phyloP scores from a whole-genome alignment of 2,329 filamentous ascomycete genomes.

The Phyllosticta capitalensis region DNA sequence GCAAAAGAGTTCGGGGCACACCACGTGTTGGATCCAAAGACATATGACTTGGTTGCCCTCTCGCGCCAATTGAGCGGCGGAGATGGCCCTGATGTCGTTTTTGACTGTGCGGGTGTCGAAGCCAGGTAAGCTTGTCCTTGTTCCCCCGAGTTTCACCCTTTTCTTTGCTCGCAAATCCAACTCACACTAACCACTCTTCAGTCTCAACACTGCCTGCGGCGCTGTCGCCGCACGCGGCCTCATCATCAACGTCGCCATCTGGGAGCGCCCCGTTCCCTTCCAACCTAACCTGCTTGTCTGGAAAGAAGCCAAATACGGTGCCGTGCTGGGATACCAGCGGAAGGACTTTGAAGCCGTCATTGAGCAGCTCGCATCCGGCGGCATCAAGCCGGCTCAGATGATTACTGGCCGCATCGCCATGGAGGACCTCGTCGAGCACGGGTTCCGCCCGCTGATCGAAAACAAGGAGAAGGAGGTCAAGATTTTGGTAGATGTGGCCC shows the following conservation, averaged over 20 bases:
- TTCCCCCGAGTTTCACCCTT: neutral
- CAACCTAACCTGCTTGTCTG: constrained; percentile 46
- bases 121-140: constrained; percentile 21
- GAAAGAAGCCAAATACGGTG: constrained; percentile 43
- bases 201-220: constrained; percentile 32
- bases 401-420: constrained; percentile 51
- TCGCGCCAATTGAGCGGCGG: constrained; percentile 40
- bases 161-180: neutral
- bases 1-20: constrained; percentile 47
- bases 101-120: constrained; percentile 54
- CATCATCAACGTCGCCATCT: constrained; percentile 56
- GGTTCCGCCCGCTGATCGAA: constrained; percentile 47
- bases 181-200: neutral
- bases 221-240: constrained; percentile 46
- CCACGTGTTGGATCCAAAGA: constrained; percentile 43
- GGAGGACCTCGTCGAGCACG: constrained; percentile 47
- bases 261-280: constrained; percentile 47
- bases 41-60: constrained; percentile 39
- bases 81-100: constrained; percentile 48
- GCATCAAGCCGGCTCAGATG: constrained; percentile 47
- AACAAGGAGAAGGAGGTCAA: constrained; percentile 56
- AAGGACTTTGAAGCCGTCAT: constrained; percentile 51
- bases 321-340: constrained; percentile 41
- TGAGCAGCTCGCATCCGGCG: constrained; percentile 38
- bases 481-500: constrained; percentile 43